Evolutionary conservation across 2,329 filamentous ascomycete genomes (phyloP), one percentile per base, ranked within the genome.

Genomic region (Furcasterigmium furcatum): DNA sequence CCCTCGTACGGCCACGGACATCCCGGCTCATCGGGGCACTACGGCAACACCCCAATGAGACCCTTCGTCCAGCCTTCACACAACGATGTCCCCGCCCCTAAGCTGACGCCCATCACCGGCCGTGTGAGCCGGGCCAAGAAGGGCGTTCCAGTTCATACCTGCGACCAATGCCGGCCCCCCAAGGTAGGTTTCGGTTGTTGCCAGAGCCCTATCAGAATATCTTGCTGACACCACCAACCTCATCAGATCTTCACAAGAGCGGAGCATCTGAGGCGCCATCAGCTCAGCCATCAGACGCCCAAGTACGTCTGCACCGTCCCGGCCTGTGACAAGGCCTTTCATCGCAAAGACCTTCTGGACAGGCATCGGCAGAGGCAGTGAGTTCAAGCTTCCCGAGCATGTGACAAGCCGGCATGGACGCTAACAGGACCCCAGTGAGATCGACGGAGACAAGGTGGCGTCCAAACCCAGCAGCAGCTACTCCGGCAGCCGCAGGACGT

Each of bases 241-340:
- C n/a, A n/a, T n/a, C n/a, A 83, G 80, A 82, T 76, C 2, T 84
- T 84, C 50, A 82, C 79, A 12, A 69, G 80, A 56, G 80, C 80
- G 24, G 80, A 84, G 56, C 80, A 84, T 61, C 62, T 84, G 35
- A 77, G 80, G 55, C 77, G 80, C 44, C 80, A 84, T 59, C 76
- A 84, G 58, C 62, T 82, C 32, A 81, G 78, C 53, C 80, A 84
- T 58, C 68, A 74, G 46, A 74, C 70, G 43, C 77, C 81, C 21
- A 68, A 70, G 36, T 72, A 73, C 53, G 63, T 63, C 30, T 85
- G 81, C 50, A 66, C 61, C 3, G 69, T 73, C 46, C 68, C 72
- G 14, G 73, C 76, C 32, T 85, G 81, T 57, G 77, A 74, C 32
- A 75, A 74, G 49, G 66, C 70, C 13, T 84, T 85, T 50, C 74